Evolutionary conservation across 2,329 filamentous ascomycete genomes (phyloP), one percentile per base, ranked within the genome.

Genomic region (Arthroderma sp.): DNA sequence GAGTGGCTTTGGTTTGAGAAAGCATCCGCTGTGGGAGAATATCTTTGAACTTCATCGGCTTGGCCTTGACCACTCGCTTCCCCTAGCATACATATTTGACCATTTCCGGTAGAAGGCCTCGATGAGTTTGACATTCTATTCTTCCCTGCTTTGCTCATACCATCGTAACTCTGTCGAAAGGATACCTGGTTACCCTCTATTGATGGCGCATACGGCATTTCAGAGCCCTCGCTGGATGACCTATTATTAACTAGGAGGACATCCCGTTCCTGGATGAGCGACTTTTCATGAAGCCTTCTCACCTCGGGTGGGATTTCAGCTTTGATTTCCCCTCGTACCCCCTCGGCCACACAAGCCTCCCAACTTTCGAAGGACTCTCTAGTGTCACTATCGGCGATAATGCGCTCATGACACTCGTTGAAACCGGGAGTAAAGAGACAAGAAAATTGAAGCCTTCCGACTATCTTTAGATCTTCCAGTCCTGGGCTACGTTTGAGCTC

Each of bases 281-380:
- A 89, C 49, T 83, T 71, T 29, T 94, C 84, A 59, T 96, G 89
- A 7, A 94, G 69, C 54, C 81, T 73, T 60, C 83, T 77, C 0
- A 89, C 73, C 7, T 75, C 66, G 1, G 80, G 76, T 0, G 87
- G 85, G 0, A 94, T 70, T 55, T 93, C 82, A 27, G 79, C 74
- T 6, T 74, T 68, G 1, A 95, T 85, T 29, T 78, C 74, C 9
- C 72, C 65, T 2, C 91, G 78, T 0, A 94, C 85, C 8, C 89
- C 89, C 61, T 96, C 88, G 0, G 86, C 79, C 36, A 83, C 77
- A 60, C 89, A 95, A 0, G 87, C 85, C 62, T 95, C 87, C 86
- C 88, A 96, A 0, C 83, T 84, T 66, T 96, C 89, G 51, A 85
- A 94, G 0, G 88, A 95, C 68, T 96, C 91, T 30, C 89, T 81